Evolutionary conservation across 2,329 filamentous ascomycete genomes (phyloP).

Genomic region (Chrysosporium queenslandicum): DNA sequence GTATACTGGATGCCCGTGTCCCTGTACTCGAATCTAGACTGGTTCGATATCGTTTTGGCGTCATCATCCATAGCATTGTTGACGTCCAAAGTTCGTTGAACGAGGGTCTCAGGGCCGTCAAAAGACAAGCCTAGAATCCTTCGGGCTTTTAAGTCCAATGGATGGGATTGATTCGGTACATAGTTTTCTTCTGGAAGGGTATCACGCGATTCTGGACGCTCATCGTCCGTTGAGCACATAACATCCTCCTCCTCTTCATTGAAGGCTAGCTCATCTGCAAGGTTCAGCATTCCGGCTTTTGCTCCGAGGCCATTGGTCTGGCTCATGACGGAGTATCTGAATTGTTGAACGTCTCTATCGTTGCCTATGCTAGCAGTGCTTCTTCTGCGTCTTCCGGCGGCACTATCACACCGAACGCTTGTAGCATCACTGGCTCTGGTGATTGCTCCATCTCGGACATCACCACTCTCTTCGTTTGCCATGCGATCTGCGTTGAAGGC

Average conservation of each 20-base stretch:
- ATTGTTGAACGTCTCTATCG: slow-evolving; percentile 42
- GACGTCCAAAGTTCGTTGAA: not conserved
- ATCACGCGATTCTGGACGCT: slow-evolving; percentile 47
- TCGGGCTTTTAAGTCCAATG: slow-evolving; percentile 34
- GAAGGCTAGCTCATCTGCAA: slow-evolving; percentile 86
- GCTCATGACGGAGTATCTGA: slow-evolving; percentile 59
- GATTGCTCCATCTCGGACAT: slow-evolving; percentile 22
- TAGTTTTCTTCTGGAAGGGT: slow-evolving; percentile 36
- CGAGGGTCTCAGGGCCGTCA: slow-evolving; percentile 20
- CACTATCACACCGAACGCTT: slow-evolving; percentile 64
- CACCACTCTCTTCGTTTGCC: not conserved
- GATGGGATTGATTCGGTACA: slow-evolving; percentile 29
- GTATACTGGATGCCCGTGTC: slow-evolving; percentile 76
- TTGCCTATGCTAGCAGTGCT: slow-evolving; percentile 46
- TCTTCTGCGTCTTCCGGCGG: slow-evolving; percentile 49
- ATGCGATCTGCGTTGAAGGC: slow-evolving; percentile 21
- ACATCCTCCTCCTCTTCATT: slow-evolving; percentile 60
- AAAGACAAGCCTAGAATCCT: slow-evolving; percentile 39
- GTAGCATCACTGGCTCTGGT: slow-evolving; percentile 54
- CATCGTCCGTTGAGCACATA: slow-evolving; percentile 51
- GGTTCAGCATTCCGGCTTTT: slow-evolving; percentile 58
- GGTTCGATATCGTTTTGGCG: slow-evolving; percentile 26
- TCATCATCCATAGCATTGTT: slow-evolving; percentile 29
- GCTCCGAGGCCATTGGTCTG: slow-evolving; percentile 44
- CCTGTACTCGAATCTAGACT: slow-evolving; percentile 48